phyloP scores from a whole-genome alignment of 179 eudicot species.

The Silene noctiflora region DNA sequence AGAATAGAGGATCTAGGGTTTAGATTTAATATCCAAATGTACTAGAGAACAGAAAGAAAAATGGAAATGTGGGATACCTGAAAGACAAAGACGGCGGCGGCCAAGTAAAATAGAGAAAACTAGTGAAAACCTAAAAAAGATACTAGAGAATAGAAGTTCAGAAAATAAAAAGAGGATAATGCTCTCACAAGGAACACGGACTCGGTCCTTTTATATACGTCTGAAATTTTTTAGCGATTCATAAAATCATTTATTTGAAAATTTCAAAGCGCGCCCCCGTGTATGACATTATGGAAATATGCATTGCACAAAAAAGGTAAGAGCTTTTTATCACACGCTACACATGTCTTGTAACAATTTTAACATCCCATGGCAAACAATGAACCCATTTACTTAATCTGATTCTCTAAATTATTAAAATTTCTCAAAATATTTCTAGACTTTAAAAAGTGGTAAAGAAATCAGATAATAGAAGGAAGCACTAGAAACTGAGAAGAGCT shows the following conservation, averaged over 20 bases:
- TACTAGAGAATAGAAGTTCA: conserved; percentile 2
- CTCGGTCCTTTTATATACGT: background rate
- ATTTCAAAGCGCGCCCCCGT: background rate
- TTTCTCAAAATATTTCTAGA: background rate
- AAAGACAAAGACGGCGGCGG: conserved; percentile 3
- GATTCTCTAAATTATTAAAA: background rate
- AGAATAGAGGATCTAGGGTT: background rate
- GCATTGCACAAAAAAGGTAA: conserved; percentile 10
- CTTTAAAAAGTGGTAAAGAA: too few relatives aligned
- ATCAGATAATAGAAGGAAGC: background rate
- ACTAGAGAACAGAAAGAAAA: background rate
- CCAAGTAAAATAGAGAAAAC: conserved; percentile 3
- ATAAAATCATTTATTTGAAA: background rate
- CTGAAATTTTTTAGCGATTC: background rate
- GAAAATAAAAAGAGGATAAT: background rate
- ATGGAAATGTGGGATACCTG: conserved; percentile 1
- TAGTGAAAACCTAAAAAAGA: conserved; percentile 10
- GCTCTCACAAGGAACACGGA: conserved; percentile 12
- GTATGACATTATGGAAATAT: background rate
- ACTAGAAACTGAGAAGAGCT: background rate
- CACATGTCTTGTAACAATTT: conserved; percentile 8
- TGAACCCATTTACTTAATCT: background rate
- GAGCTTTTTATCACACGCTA: background rate
- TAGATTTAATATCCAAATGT: background rate
- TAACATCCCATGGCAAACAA: background rate